A percentile compares a stretch with the other conserved stretches of the same genome.
Conservation (phyloP, 2,329 filamentous ascomycete genomes). For the Penicillium griseofulvum region DNA sequence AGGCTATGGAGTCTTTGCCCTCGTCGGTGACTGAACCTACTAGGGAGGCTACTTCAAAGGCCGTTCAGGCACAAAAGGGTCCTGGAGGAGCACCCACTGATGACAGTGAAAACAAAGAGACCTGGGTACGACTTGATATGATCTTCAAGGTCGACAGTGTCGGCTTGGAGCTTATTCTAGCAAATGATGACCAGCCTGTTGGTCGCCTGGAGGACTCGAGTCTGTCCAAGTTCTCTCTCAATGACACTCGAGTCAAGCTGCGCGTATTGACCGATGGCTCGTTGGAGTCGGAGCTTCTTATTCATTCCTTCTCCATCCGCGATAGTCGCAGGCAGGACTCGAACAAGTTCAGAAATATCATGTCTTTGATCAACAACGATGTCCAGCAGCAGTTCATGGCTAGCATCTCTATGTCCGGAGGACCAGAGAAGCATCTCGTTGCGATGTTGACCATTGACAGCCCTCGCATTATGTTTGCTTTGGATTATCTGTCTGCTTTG, state of each 20-base stretch:
- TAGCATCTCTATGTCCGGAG: slow-evolving; percentile 86
- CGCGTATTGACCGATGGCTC: slow-evolving; percentile 90
- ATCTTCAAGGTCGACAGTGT: slow-evolving; percentile 86
- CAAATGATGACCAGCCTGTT: slow-evolving; percentile 72
- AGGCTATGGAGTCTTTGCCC: slow-evolving; percentile 72
- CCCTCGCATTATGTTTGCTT: slow-evolving; percentile 86
- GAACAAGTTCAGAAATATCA: slow-evolving; percentile 97
- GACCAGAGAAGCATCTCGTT: slow-evolving; percentile 76
- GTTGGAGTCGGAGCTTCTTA: slow-evolving; percentile 86
- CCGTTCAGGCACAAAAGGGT: slow-evolving; percentile 52
- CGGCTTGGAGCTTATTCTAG: slow-evolving; percentile 81
- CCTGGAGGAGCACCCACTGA: slow-evolving; percentile 57
- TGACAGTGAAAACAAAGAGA: slow-evolving; percentile 55
- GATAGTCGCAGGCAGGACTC: slow-evolving; percentile 85
- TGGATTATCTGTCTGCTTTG: slow-evolving; percentile 92
- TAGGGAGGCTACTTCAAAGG: slow-evolving; percentile 48
- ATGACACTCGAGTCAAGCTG: slow-evolving; percentile 87
- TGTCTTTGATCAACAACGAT: slow-evolving; percentile 92
- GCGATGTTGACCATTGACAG: slow-evolving; percentile 93
- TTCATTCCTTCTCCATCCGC: slow-evolving; percentile 90
- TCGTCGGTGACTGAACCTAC: slow-evolving; percentile 52
- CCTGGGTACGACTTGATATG: slow-evolving; percentile 91
- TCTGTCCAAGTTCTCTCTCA: slow-evolving; percentile 88
- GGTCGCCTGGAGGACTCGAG: slow-evolving; percentile 74
- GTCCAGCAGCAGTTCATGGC: slow-evolving; percentile 97